Evolutionary conservation across 2,329 filamentous ascomycete species (phyloP).

Genomic region (Stagonosporopsis tanaceti): DNA sequence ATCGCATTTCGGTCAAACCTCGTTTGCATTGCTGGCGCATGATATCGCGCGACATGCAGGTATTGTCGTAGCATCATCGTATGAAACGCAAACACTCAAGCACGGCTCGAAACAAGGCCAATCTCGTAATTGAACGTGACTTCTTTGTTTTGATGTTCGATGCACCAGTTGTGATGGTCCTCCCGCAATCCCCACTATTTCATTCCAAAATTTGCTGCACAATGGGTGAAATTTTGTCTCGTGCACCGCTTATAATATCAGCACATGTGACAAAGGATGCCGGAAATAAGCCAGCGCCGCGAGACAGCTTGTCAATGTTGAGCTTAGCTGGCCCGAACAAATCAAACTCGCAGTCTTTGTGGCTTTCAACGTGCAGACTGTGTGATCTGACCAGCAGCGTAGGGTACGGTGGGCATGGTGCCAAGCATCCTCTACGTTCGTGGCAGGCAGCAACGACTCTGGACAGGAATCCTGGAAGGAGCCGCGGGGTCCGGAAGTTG

Average conservation of each 20-base stretch:
- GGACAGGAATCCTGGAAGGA: neutral
- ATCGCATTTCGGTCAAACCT: neutral
- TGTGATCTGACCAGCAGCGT: neutral
- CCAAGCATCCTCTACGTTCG: neutral
- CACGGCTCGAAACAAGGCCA: neutral
- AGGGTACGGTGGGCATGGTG: neutral
- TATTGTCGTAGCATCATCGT: neutral
- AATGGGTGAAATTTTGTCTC: conserved; percentile 1
- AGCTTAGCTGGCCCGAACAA: conserved; percentile 2
- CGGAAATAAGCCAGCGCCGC: conserved; percentile 11
- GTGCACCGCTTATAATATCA: neutral
- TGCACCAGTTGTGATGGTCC: conserved; percentile 10
- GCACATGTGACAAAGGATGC: conserved; percentile 6
- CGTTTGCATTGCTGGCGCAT: neutral
- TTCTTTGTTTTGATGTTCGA: conserved; percentile 1
- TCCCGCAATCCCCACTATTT: conserved; percentile 23
- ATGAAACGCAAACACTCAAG: neutral
- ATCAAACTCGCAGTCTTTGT: neutral
- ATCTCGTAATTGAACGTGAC: neutral
- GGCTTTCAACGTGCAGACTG: neutral
- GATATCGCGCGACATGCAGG: no score
- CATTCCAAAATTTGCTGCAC: conserved; percentile 16
- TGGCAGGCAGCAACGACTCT: neutral
- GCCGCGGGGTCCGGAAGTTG: neutral
- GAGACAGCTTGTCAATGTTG: neutral